These are phyloP conservation scores for Ustilago esculenta DNA, from an alignment of 1,284 basidiomycete species.

Conservation along the genomic window DNA sequence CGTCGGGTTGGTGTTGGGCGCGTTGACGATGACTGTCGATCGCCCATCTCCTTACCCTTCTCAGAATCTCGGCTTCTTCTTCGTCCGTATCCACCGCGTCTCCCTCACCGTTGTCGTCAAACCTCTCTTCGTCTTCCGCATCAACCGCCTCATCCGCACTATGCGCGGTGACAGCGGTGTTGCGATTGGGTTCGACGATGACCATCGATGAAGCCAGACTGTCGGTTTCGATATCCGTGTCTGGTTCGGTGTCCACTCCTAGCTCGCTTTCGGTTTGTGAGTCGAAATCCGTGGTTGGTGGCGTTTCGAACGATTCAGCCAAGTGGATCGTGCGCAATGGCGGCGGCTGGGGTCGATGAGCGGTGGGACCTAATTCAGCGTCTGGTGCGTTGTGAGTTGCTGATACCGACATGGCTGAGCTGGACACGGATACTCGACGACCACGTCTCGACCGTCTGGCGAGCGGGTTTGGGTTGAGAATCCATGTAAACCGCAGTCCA, in stretches of 20 bases:
- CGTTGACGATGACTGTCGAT: slow-evolving; percentile 39
- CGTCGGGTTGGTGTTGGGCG: background rate
- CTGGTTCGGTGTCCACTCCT: too few relatives aligned
- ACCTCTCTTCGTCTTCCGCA: background rate
- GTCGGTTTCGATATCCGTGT: slow-evolving; percentile 16
- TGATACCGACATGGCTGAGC: slow-evolving; percentile 10
- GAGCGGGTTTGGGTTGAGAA: slow-evolving; percentile 55
- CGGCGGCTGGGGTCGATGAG: too few relatives aligned
- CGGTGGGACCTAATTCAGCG: too few relatives aligned
- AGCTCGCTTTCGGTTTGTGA: slow-evolving; percentile 38
- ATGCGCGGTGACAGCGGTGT: background rate
- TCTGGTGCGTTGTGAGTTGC: too few relatives aligned
- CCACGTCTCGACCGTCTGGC: slow-evolving; percentile 29
- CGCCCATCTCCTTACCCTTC: slow-evolving; percentile 34
- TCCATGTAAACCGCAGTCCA: slow-evolving; percentile 48
- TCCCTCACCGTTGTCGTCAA: background rate
- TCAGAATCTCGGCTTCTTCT: slow-evolving; percentile 31
- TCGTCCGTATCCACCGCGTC: slow-evolving; percentile 29
- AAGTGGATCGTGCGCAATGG: too few relatives aligned
- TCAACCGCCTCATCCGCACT: background rate
- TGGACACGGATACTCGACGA: slow-evolving; percentile 22
- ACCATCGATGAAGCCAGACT: slow-evolving; percentile 16
- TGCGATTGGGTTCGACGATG: background rate
- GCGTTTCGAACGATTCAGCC: slow-evolving; percentile 29
- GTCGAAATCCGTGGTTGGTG: slow-evolving; percentile 50